Conservation (phyloP, 352 stramenopile genomes). For the Pythium vanterpoolii region DNA sequence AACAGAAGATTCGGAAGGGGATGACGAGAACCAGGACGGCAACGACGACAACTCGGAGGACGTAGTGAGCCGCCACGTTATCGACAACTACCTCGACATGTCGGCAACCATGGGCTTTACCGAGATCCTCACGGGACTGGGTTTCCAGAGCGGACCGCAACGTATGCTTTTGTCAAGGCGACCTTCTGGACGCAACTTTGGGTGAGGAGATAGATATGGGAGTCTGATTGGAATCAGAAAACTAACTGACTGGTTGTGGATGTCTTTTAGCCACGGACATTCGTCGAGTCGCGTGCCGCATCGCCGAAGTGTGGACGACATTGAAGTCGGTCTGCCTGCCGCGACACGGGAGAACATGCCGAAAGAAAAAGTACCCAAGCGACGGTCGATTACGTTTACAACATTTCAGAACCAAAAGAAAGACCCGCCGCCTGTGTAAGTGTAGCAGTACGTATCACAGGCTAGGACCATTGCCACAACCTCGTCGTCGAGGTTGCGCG, state of each 20-base stretch:
- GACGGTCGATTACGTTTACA: conserved; percentile 77
- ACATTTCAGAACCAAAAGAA: conserved; percentile 40
- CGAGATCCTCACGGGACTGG: conserved; percentile 58
- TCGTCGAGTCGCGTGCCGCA: conserved; percentile 11
- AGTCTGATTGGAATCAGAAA: neutral
- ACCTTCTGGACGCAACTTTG: conserved; percentile 38
- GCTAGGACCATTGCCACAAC: neutral
- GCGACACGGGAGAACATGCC: conserved; percentile 46
- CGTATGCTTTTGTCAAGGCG: conserved; percentile 50
- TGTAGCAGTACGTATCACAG: conserved; percentile 1
- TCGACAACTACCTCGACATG: conserved; percentile 87
- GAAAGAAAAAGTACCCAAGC: conserved; percentile 47
- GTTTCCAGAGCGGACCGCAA: conserved; percentile 50
- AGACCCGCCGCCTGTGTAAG: conserved; percentile 16
- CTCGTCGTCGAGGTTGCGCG: neutral
- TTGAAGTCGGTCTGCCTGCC: conserved; percentile 66
- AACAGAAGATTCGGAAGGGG: conserved; percentile 37
- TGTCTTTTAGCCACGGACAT: conserved; percentile 8
- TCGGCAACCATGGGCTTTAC: conserved; percentile 68
- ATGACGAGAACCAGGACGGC: conserved; percentile 26
- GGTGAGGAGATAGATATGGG: conserved; percentile 8
- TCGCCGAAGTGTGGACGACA: conserved; percentile 66
- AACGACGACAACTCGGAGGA: conserved; percentile 27
- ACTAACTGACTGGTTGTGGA: neutral
- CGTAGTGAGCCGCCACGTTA: conserved; percentile 66